phyloP scores from a whole-genome alignment of 108 stramenopile genomes.

The Cyclotella atomus region DNA sequence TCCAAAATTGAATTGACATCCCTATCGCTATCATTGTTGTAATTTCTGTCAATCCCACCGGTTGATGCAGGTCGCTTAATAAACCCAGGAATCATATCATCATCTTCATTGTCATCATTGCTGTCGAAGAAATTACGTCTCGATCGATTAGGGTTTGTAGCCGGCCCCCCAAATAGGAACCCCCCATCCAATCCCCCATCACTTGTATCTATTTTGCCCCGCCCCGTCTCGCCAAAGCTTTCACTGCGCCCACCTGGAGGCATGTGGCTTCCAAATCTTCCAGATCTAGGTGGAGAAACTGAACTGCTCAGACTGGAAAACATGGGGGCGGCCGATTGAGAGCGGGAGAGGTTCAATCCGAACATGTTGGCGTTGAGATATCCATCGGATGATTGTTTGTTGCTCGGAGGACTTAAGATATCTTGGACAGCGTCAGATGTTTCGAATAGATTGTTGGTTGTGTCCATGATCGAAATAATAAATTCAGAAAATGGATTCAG shows the following conservation, averaged over 20 bases:
- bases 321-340: conserved; percentile 59
- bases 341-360: conserved; percentile 57
- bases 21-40: conserved; percentile 16
- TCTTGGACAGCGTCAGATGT: conserved; percentile 4
- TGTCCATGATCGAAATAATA: neutral
- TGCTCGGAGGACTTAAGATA: neutral
- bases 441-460: conserved; percentile 5
- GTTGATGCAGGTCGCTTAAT: conserved; percentile 67
- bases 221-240: neutral
- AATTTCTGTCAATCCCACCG: conserved; percentile 55
- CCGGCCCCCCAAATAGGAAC: conserved; percentile 8
- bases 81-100: conserved; percentile 37
- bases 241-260: neutral
- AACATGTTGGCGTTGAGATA: conserved; percentile 37
- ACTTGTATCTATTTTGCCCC: neutral
- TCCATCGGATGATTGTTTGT: neutral
- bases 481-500: no score
- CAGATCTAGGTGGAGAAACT: conserved; percentile 38
- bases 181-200: neutral
- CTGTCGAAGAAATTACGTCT: conserved; percentile 15
- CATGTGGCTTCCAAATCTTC: conserved; percentile 31
- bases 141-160: conserved; percentile 11
- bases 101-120: conserved; percentile 21
- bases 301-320: conserved; percentile 25
- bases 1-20: conserved; percentile 53